These are phyloP conservation scores for Syzygium grande DNA, from an alignment of 345 rosid genomes.

Conservation along the genomic window DNA sequence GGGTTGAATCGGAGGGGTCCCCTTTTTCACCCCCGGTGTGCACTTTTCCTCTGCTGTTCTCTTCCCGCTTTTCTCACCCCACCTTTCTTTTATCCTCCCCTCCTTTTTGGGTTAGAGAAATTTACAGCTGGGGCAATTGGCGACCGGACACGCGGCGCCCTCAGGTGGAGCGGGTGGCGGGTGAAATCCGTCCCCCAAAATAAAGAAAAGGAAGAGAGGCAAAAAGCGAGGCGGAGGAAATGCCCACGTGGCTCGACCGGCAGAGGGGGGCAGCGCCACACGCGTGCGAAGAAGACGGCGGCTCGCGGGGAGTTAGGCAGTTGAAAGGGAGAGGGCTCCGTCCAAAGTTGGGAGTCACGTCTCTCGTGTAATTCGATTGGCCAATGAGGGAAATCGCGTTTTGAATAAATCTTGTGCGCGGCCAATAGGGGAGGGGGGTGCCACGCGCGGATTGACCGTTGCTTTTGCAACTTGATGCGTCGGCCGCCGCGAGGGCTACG, in stretches of 20 bases:
- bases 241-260: too few species aligned
- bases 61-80: accelerated
- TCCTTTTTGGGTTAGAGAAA: background rate
- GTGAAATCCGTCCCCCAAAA: background rate
- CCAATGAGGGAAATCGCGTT: background rate
- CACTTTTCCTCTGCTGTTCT: background rate
- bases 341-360: background rate
- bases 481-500: too few species aligned
- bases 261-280: too few species aligned
- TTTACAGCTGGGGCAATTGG: background rate
- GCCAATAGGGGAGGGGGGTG: too few species aligned
- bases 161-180: background rate
- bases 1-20: background rate
- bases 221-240: too few species aligned
- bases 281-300: background rate
- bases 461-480: too few species aligned
- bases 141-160: background rate
- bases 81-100: too few species aligned
- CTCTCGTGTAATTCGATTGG: background rate
- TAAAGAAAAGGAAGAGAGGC: background rate
- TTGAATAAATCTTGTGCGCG: too few species aligned
- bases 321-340: background rate
- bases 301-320: background rate
- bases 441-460: too few species aligned
- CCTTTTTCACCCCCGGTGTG: background rate